Evolutionary conservation across 2,329 filamentous ascomycete species (phyloP), one percentile per base, ranked within the genome.

Genomic region (Beauveria pseudobassiana): DNA sequence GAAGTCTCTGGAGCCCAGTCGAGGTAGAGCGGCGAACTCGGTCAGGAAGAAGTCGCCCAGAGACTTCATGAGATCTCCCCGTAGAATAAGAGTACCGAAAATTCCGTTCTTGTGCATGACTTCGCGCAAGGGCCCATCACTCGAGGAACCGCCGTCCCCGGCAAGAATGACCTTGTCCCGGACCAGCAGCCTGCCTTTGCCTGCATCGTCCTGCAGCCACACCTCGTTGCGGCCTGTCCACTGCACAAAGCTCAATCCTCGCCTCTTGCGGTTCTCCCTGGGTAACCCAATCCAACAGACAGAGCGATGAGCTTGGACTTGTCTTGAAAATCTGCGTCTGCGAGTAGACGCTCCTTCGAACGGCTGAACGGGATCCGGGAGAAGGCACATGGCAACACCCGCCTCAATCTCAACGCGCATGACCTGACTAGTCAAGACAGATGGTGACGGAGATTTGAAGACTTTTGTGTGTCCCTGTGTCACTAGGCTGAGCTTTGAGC

Each of bases 291-390:
- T 99, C 95, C 51, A 96, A 78, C 2, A 96, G 81, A 70, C 92
- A 96, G 16, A 98, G 76, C 46, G 88, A 86, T 67, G 80, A 84
- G 6, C 70, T 74, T 9, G 77, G 75, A 8, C 78, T 78, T 56
- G 88, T 74, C 42, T 82, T 82, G 74, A 97, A 97, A 22, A 86
- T 82, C 74, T 98, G 95, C 18, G 79, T 82, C 75, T 98, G 95
- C 67, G 89, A 85, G 74, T 96, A 98, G 49, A 89, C 84, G 69
- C 91, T 96, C 64, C 83, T 64, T 86, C 87, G 72, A 96, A 98
- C 0, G 95, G 95, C 72, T 97, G 93, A 3, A 96, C 89, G 0
- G 95, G 95, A 72, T 99, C 95, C 0, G 95, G 95, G 12, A 98
- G 82, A 64, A 89, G 78, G 69, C 87, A 88, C 16, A 89, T 76